phyloP scores from a whole-genome alignment of 176 grass and related monocot genomes.

The Elaeis guineensis region DNA sequence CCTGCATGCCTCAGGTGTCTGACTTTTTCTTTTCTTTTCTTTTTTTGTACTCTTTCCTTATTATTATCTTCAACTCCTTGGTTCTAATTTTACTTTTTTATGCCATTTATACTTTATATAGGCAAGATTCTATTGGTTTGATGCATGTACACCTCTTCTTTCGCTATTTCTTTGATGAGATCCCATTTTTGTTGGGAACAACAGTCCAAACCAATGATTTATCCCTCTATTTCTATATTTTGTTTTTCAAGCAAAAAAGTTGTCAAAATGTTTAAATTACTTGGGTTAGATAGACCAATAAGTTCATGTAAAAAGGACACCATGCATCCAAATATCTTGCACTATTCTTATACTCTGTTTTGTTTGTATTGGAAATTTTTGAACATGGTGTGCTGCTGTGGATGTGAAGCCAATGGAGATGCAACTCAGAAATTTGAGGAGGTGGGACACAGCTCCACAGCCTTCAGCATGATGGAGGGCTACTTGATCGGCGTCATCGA shows the following conservation, averaged over 20 bases:
- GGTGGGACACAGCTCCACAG: constrained; percentile 11
- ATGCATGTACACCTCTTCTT: too few relatives aligned
- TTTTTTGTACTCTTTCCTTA: too few relatives aligned
- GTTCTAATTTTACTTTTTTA: too few relatives aligned
- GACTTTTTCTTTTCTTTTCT: background rate
- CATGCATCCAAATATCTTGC: too few relatives aligned
- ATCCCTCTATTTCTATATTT: too few relatives aligned
- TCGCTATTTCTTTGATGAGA: background rate
- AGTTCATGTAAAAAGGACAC: too few relatives aligned
- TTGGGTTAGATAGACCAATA: background rate
- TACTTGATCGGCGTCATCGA: constrained; percentile 5
- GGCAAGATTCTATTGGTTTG: too few relatives aligned
- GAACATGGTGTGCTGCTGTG: background rate
- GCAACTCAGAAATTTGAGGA: constrained; percentile 9
- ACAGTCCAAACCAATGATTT: too few relatives aligned
- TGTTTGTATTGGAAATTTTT: background rate
- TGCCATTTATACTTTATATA: too few relatives aligned
- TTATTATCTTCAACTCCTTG: too few relatives aligned
- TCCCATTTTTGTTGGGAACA: background rate
- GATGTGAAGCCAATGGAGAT: constrained; percentile 14
- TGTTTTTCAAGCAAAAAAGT: too few relatives aligned
- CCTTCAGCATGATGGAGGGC: constrained; percentile 10
- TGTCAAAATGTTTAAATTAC: background rate
- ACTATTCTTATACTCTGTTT: constrained; percentile 17
- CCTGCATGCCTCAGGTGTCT: constrained; percentile 9